A percentile compares a stretch with the other conserved stretches of the same genome.
Conservation (phyloP, 768 basidiomycete species). For the Psilocybe tampanensis region DNA sequence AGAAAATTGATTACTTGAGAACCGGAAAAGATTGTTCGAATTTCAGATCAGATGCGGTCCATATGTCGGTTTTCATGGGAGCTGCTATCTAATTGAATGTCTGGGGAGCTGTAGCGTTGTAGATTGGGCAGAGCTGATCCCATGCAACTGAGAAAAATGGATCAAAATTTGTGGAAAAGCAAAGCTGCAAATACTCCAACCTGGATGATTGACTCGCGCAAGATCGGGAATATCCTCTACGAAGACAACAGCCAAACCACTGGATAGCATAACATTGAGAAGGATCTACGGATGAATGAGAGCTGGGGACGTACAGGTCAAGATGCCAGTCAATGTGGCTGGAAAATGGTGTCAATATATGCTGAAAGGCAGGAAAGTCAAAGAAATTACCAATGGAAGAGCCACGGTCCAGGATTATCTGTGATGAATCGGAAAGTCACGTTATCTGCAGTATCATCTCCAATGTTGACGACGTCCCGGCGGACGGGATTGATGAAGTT, state of each 20-base stretch:
- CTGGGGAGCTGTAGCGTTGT: slow-evolving; percentile 1
- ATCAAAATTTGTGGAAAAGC: no score
- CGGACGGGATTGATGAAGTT: slow-evolving; percentile 52
- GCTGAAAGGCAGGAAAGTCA: slow-evolving; percentile 28
- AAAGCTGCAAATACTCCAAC: slow-evolving; percentile 18
- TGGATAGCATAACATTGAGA: background rate
- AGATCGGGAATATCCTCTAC: slow-evolving; percentile 33
- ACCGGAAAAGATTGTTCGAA: no score
- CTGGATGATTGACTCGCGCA: slow-evolving; percentile 18
- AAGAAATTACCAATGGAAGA: slow-evolving; percentile 32
- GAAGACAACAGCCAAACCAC: slow-evolving; percentile 34
- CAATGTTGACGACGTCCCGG: slow-evolving; percentile 24
- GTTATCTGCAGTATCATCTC: slow-evolving; percentile 27
- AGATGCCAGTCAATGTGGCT: slow-evolving; percentile 42
- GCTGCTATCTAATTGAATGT: background rate
- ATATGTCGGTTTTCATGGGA: no score
- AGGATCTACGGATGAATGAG: background rate
- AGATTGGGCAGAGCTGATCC: slow-evolving; percentile 5
- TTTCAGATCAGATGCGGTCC: no score
- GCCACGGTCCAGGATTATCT: slow-evolving; percentile 65
- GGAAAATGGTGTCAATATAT: background rate
- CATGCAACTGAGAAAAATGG: slow-evolving; percentile 7
- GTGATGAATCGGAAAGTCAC: slow-evolving; percentile 61
- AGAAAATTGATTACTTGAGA: background rate
- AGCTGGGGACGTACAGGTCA: slow-evolving; percentile 28